Percentiles rank a stretch among this genome's conserved stretches.
Evolutionary conservation across 2,329 filamentous ascomycete genomes (phyloP).

Genomic region (Ophiostoma piceae): DNA sequence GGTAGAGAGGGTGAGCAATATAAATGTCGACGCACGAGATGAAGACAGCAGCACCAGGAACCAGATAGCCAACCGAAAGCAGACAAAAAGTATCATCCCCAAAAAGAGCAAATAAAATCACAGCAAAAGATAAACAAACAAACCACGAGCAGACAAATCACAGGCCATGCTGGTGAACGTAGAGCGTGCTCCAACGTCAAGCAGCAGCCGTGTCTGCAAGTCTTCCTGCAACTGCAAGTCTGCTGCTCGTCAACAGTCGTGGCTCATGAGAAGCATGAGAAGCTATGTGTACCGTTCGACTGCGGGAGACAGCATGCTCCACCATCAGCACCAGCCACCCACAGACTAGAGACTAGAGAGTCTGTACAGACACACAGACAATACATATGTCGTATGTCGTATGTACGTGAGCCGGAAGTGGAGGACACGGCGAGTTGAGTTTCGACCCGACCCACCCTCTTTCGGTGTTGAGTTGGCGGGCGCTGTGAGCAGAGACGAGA

Average conservation of each 20-base stretch:
- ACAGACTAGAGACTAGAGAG: background rate
- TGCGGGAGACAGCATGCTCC: conserved; percentile 11
- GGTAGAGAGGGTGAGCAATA: background rate
- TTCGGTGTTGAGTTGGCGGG: background rate
- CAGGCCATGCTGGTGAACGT: background rate
- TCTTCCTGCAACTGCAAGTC: too few relatives aligned
- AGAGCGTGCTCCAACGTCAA: too few relatives aligned
- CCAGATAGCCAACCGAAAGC: background rate
- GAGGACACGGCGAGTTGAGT: conserved; percentile 20
- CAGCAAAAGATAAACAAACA: conserved; percentile 10
- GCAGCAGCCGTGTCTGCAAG: background rate
- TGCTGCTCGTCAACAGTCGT: background rate
- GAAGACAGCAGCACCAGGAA: background rate
- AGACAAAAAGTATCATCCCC: background rate
- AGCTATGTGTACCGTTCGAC: conserved; percentile 11
- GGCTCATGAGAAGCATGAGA: conserved; percentile 9
- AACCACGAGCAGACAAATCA: background rate
- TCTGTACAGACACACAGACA: too few relatives aligned
- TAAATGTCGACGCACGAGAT: background rate
- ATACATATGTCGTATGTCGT: background rate
- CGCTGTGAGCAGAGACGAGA: background rate
- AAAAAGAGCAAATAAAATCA: background rate
- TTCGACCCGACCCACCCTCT: conserved; percentile 20
- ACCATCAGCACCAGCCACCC: conserved; percentile 9
- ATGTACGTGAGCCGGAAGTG: conserved; percentile 18